Base-by-base conservation (phyloP, 306 rosid genomes). In the Aeschynomene evenia region DNA sequence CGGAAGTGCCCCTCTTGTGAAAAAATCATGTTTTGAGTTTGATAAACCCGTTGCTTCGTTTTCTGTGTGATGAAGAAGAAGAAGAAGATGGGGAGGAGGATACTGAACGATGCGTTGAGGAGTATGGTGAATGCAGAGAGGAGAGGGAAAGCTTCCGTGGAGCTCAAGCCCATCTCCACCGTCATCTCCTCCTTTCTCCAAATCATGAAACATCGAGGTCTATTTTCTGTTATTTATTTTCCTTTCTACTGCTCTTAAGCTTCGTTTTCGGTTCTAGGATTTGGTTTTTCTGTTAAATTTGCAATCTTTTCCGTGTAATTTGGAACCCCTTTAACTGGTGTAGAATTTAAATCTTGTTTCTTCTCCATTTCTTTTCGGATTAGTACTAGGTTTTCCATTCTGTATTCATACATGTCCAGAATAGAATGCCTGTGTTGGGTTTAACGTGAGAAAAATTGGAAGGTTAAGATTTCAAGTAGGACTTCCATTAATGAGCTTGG, bases 81-180 rank as follows among this genome's bases (percentile, higher is more conserved):
- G 23, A 18, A 8, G 13, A 3, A 5, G 71, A 89, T 92, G 98
- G 98, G 96, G 50, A 84, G 96, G 78, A 87, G 89, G 78, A 87
- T 89, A 18, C 48, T 92, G 84, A 92, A 87, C 14, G 87, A 89
- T 51, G 98, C 98, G 1, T 74, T 87, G 71, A 85, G 96, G 77
- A 56, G 84, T 22, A 84, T 92, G 43, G 98, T 92, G 69, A 92
- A 92, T 76, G 98, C 96, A 0, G 95, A 92, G 83, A 85, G 50
- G 75, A 87, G 98, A 74, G 82, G 88, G 13, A 89, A 92, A 78
- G 58, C 94, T 52, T 39, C 53, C 15, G 98, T 92, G 78, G 94
- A 92, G 68, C 73, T 89, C 77, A 72, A 80, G 28, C 96, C 90
- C 21, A 85, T 85, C 68, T 91, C 96, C 63, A 78, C 89, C 1